Evolutionary conservation across 1,284 basidiomycete genomes (phyloP).

Genomic region (Ustilago curta): DNA sequence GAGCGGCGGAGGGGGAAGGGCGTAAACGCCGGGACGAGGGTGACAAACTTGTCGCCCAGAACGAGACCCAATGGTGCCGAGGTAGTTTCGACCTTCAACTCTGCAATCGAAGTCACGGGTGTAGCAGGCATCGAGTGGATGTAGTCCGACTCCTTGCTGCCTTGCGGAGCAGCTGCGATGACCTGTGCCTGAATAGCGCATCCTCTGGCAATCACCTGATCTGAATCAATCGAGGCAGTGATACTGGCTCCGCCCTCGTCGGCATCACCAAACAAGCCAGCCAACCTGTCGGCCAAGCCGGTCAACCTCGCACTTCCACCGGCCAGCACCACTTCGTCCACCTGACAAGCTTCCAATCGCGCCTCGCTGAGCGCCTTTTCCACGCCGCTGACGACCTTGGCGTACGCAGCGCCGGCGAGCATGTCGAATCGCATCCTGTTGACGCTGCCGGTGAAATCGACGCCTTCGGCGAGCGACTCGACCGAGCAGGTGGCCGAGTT

Average conservation of each 20-base stretch:
- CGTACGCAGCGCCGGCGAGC: constrained; percentile 81
- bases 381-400: constrained; percentile 77
- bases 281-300: constrained; percentile 82
- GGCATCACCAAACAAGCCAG: constrained; percentile 78
- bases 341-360: constrained; percentile 79
- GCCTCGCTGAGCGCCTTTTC: constrained; percentile 76
- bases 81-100: constrained; percentile 51
- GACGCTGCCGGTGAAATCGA: constrained; percentile 91
- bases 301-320: constrained; percentile 89
- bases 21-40: constrained; percentile 67
- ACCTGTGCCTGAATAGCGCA: constrained; percentile 83
- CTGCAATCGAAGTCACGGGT: constrained; percentile 70
- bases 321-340: constrained; percentile 86
- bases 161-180: constrained; percentile 57
- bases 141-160: constrained; percentile 53
- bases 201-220: constrained; percentile 88
- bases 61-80: constrained; percentile 79
- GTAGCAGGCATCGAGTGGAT: constrained; percentile 49
- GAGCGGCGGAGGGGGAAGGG: constrained; percentile 82
- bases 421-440: constrained; percentile 95
- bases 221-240: constrained; percentile 80
- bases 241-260: constrained; percentile 74
- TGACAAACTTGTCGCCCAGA: constrained; percentile 74
- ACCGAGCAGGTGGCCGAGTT: constrained; percentile 88
- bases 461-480: constrained; percentile 92